These are phyloP conservation scores for Singerocomus inundabilis DNA, from an alignment of 1,284 basidiomycete species.

Conservation along the genomic window DNA sequence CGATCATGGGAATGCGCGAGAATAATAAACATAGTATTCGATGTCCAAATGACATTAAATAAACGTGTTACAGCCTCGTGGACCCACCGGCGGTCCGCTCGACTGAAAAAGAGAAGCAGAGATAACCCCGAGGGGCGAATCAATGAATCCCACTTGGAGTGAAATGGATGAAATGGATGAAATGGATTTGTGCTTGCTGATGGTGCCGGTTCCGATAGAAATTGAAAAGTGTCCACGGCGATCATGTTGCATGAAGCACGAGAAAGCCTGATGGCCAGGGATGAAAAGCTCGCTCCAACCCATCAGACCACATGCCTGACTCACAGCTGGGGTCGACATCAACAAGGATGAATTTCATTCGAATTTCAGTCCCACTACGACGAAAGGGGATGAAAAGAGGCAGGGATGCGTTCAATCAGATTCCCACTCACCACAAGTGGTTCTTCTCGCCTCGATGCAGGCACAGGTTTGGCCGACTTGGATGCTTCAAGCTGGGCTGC, in stretches of 20 bases:
- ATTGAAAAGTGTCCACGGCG: slow-evolving; percentile 34
- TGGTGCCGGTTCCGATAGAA: slow-evolving; percentile 33
- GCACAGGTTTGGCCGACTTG: slow-evolving; percentile 46
- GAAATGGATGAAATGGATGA: too few relatives aligned
- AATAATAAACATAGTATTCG: slow-evolving; percentile 19
- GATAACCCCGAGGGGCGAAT: slow-evolving; percentile 35
- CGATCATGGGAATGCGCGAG: slow-evolving; percentile 23
- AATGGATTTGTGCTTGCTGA: slow-evolving; percentile 24
- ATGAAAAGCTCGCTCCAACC: slow-evolving; percentile 21
- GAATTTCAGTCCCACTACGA: slow-evolving; percentile 33
- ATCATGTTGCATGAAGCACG: slow-evolving; percentile 34
- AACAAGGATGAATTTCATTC: slow-evolving; percentile 22
- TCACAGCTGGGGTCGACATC: slow-evolving; percentile 24
- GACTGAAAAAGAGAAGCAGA: slow-evolving; percentile 18
- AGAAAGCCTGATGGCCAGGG: slow-evolving; percentile 36
- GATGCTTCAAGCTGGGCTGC: slow-evolving; percentile 53
- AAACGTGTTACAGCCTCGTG: slow-evolving; percentile 37
- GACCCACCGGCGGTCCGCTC: slow-evolving; percentile 21
- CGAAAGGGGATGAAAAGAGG: slow-evolving; percentile 29
- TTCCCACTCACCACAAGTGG: slow-evolving; percentile 56
- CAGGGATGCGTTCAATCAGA: slow-evolving; percentile 18
- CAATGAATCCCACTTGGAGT: slow-evolving; percentile 29
- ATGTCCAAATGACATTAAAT: slow-evolving; percentile 30
- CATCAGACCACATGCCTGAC: slow-evolving; percentile 22
- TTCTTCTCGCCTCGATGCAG: slow-evolving; percentile 53